Evolutionary conservation across 495 filamentous ascomycete species (phyloP), one percentile per base, ranked within the genome.

Genomic region (Lepraria neglecta): DNA sequence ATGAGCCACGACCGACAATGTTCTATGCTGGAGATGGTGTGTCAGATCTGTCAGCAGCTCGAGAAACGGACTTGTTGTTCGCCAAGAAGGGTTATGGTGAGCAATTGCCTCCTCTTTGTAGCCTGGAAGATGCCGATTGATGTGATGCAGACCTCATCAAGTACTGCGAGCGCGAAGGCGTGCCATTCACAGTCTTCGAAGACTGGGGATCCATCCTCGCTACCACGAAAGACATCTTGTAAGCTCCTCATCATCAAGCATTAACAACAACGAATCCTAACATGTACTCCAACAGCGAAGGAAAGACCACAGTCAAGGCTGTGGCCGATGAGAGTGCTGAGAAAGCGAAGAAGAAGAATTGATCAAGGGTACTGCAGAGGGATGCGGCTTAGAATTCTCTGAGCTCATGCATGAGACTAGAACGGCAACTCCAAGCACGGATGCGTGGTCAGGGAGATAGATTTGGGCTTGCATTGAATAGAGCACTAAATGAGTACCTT

Each of bases 1-100:
- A 80, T 4, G 74, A 75, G 17, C 75, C 85, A 60, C 78, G 90
- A 57, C 91, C 91, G 0, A 82, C 80, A 11, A 80, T 95, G 71
- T 86, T 96, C 64, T 96, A 96, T 66, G 91, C 91, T 28, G 91
- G 91, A 52, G 91, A 96, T 62, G 91, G 91, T 30, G 89, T 95
- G 0, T 92, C 88, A 1, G 91, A 96, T 69, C 76, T 96, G 47
- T 91, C 87, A 35, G 91, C 91, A 11, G 91, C 91, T 2, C 81
- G 84, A 54, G 90, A 96, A 73, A 95, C 91, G 17, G 89, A 96
- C 69, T 71, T 96, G 46, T 73, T 96, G 19, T 96, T 96, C 70
- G 91, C 91, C 55, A 97, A 97, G 79, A 82, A 87, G 42, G 92
- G 89, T 10, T 82, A 88, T 71, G 91, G 90, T 94, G 82, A 56